A percentile compares a stretch with the other conserved stretches of the same genome.
Evolutionary conservation across 495 filamentous ascomycete genomes (phyloP).

Genomic region (Thozetella sp.): DNA sequence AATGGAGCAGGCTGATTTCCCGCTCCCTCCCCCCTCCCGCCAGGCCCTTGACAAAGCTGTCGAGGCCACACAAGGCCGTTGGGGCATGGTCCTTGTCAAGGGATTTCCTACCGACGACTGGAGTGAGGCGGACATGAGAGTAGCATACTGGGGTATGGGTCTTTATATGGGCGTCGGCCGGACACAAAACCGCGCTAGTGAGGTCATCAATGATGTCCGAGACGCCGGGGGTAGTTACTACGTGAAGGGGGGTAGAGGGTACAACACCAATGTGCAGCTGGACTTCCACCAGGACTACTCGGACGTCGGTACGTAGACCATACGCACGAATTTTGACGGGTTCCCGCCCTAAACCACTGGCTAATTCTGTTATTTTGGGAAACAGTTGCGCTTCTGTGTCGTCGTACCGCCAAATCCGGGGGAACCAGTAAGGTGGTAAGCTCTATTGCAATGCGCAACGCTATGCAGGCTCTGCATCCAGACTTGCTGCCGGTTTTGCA

Average conservation of each 20-base stretch:
- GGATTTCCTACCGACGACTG: background rate
- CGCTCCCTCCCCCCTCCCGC: background rate
- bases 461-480: background rate
- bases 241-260: background rate
- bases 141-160: constrained; percentile 1
- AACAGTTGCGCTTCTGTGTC: constrained; percentile 2
- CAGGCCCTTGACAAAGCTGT: background rate
- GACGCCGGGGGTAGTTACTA: constrained; percentile 1
- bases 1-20: background rate
- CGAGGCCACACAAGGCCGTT: background rate
- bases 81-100: background rate
- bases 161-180: constrained; percentile 1
- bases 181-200: background rate
- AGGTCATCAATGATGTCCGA: constrained; percentile 1
- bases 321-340: background rate
- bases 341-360: background rate
- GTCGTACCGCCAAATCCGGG: constrained; percentile 1
- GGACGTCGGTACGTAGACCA: background rate
- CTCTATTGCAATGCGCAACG: constrained; percentile 1
- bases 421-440: constrained; percentile 1
- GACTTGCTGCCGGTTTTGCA: background rate
- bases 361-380: background rate
- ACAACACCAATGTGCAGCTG: constrained; percentile 2
- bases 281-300: constrained; percentile 4
- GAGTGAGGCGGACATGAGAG: background rate